A percentile compares a stretch with the other conserved stretches of the same genome.
phyloP scores from a whole-genome alignment of 2,329 filamentous ascomycete genomes.

The Knoxdaviesia capensis region DNA sequence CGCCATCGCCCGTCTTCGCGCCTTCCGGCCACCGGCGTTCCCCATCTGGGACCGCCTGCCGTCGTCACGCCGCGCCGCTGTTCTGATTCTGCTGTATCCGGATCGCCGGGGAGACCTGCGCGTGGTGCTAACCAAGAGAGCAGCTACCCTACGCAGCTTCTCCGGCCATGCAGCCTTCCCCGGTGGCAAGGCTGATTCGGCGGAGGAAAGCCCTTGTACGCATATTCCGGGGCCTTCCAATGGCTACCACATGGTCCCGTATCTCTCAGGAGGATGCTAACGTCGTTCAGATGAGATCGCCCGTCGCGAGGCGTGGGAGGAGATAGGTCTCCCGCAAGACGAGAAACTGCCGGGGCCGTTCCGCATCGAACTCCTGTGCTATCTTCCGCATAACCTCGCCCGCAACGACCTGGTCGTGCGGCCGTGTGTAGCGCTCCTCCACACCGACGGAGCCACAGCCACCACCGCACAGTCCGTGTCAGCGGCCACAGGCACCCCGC shows the following conservation, averaged over 20 bases:
- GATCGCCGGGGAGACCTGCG: constrained; percentile 62
- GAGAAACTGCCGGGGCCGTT: constrained; percentile 54
- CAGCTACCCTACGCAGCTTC: constrained; percentile 41
- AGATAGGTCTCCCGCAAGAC: constrained; percentile 73
- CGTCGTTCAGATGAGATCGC: constrained; percentile 52
- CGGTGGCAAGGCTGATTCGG: constrained; percentile 48
- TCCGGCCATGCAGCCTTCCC: constrained; percentile 80
- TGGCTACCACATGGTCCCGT: not conserved
- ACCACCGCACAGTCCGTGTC: constrained; percentile 2
- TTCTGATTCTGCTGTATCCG: constrained; percentile 73
- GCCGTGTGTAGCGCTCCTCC: constrained; percentile 61
- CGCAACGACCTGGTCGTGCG: constrained; percentile 54
- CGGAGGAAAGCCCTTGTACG: constrained; percentile 39
- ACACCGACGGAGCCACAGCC: constrained; percentile 28
- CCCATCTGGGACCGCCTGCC: constrained; percentile 41
- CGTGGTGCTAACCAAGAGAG: constrained; percentile 49
- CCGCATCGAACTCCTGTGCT: constrained; percentile 69
- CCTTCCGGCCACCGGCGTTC: constrained; percentile 40
- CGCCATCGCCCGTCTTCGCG: constrained; percentile 37
- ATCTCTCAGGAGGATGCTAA: not conserved
- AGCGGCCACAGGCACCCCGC: constrained; percentile 1
- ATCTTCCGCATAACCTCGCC: constrained; percentile 57
- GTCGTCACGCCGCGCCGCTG: constrained; percentile 55
- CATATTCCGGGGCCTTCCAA: not conserved
- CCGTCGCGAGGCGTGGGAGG: constrained; percentile 75